Conservation (phyloP, 2,329 filamentous ascomycete species). For the Fusarium temperatum region DNA sequence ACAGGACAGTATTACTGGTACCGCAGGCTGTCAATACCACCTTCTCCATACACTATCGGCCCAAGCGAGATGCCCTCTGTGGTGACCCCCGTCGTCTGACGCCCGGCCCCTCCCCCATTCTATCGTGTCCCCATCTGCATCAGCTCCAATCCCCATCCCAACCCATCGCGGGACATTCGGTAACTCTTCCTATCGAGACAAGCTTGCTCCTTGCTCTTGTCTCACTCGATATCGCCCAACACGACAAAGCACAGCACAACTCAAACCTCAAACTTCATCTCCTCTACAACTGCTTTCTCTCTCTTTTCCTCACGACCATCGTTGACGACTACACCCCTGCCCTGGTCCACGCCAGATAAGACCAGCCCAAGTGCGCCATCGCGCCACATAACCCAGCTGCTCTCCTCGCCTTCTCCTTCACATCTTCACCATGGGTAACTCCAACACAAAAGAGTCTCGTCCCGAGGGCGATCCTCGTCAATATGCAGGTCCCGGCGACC, state of each 20-base stretch:
- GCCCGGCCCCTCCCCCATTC: slow-evolving; percentile 28
- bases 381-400: slow-evolving; percentile 19
- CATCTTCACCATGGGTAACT: slow-evolving; percentile 50
- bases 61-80: slow-evolving; percentile 39
- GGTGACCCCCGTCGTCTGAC: slow-evolving; percentile 43
- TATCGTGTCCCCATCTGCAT: not conserved
- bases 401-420: slow-evolving; percentile 8
- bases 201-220: slow-evolving; percentile 9
- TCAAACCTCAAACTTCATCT: not conserved
- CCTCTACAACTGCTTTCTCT: not conserved
- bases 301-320: not conserved
- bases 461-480: slow-evolving; percentile 39
- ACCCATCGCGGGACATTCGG: slow-evolving; percentile 37
- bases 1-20: not conserved
- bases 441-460: slow-evolving; percentile 53
- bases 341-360: slow-evolving; percentile 12
- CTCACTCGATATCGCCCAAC: slow-evolving; percentile 20
- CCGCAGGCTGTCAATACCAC: not conserved
- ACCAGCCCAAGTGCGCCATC: slow-evolving; percentile 28
- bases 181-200: slow-evolving; percentile 24
- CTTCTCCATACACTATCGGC: slow-evolving; percentile 22
- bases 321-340: not conserved
- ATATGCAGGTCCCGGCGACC: slow-evolving; percentile 34
- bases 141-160: not conserved
- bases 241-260: not conserved